Evolutionary conservation across 1,139 yeast genomes (phyloP), one percentile per base, ranked within the genome.

Genomic region (Yamadazyma sp.): DNA sequence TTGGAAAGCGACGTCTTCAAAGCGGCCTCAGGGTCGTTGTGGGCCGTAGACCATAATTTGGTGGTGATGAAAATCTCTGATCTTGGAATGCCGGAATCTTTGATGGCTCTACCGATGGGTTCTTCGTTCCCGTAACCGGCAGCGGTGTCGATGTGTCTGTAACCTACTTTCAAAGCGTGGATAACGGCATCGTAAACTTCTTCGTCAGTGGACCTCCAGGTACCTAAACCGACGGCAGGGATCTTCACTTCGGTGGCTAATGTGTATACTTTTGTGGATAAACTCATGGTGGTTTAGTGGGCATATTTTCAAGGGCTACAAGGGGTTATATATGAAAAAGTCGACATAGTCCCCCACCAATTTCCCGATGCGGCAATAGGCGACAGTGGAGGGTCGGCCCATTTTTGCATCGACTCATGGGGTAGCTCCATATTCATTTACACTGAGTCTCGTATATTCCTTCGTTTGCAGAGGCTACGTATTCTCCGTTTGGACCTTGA

Each of bases 121-220:
- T 64, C 78, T 58, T 85, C 92, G 55, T 84, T 85, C 16, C 68
- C 69, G 61, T 85, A 85, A 41, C 77, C 75, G 36, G 79, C 80
- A 36, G 95, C 95, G 41, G 88, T 77, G 59, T 87, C 95, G 48
- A 87, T 83, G 64, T 86, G 95, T 51, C 81, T 75, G 63, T 86
- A 85, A 16, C 95, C 95, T 22, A 73, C 66, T 51, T 77, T 69
- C 48, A 87, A 63, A 1, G 41, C 85, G 17, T 32, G 30, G 43
- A 75, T 62, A 23, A 80, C 85, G 15, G 92, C 77, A 17, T 70
- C 62, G 54, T 79, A 77, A n/a, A 75, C 81, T 43, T 79, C 87
- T 31, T 74, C 71, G 20, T 74, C 73, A 16, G 76, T 62, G 12
- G 88, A 75, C 58, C 75, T 75, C 88, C 89, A 86, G n/a, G 95